These are phyloP conservation scores for Cryptococcus sp. DNA, from an alignment of 1,284 basidiomycete species.

Conservation along the genomic window DNA sequence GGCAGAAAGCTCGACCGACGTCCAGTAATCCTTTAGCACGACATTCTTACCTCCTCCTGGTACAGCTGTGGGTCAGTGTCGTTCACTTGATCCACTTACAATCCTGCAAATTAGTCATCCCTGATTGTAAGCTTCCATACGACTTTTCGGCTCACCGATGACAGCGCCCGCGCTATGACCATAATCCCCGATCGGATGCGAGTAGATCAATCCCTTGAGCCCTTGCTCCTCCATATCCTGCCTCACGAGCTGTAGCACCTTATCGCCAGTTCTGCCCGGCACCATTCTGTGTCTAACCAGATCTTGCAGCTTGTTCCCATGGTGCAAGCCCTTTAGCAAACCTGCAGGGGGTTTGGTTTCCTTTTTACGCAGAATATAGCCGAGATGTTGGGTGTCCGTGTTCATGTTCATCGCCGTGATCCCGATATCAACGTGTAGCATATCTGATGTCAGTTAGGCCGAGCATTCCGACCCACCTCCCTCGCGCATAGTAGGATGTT, in stretches of 20 bases:
- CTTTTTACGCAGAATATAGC: slow-evolving; percentile 53
- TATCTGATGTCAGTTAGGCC: slow-evolving; percentile 37
- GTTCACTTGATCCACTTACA: slow-evolving; percentile 4
- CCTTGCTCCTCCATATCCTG: slow-evolving; percentile 50
- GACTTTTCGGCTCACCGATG: slow-evolving; percentile 46
- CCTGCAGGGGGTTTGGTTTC: slow-evolving; percentile 52
- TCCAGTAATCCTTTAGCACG: slow-evolving; percentile 22
- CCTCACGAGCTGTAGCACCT: slow-evolving; percentile 51
- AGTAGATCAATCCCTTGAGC: slow-evolving; percentile 55
- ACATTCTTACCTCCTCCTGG: slow-evolving; percentile 16
- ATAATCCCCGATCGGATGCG: slow-evolving; percentile 57
- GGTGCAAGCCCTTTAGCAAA: slow-evolving; percentile 51
- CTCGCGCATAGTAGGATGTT: slow-evolving; percentile 51
- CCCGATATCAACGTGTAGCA: slow-evolving; percentile 57
- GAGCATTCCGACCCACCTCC: slow-evolving; percentile 10
- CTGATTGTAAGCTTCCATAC: no score
- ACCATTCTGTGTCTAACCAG: slow-evolving; percentile 52
- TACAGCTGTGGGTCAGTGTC: slow-evolving; percentile 7
- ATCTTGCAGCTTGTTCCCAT: slow-evolving; percentile 55
- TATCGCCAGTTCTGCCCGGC: slow-evolving; percentile 53
- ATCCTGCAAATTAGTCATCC: slow-evolving; percentile 5
- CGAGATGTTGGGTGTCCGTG: slow-evolving; percentile 58
- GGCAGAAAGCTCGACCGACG: slow-evolving; percentile 52
- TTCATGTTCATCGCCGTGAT: slow-evolving; percentile 56
- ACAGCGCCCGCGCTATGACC: slow-evolving; percentile 57